Evolutionary conservation across 495 filamentous ascomycete species (phyloP).

Genomic region (Clohesyomyces aquaticus): DNA sequence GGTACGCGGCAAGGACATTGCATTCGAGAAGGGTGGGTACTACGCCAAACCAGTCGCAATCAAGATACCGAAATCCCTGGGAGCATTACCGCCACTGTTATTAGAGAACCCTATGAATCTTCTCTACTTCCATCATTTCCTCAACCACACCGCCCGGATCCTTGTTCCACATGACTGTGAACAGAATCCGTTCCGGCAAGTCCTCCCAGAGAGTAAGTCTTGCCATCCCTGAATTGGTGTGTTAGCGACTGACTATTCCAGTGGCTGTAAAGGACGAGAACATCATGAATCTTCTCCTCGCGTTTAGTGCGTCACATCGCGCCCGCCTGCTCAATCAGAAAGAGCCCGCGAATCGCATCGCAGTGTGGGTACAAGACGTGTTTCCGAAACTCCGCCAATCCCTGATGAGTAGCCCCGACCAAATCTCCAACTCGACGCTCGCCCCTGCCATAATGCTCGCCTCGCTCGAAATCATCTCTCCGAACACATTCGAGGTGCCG

Average conservation of each 20-base stretch:
- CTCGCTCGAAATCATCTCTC: slow-evolving; percentile 83
- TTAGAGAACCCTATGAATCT: slow-evolving; percentile 78
- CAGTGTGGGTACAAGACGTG: slow-evolving; percentile 75
- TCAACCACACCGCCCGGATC: slow-evolving; percentile 76
- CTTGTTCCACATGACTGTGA: slow-evolving; percentile 76
- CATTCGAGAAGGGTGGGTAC: slow-evolving; percentile 63
- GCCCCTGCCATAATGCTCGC: slow-evolving; percentile 87
- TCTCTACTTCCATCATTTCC: slow-evolving; percentile 76
- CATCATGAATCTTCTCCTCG: slow-evolving; percentile 75
- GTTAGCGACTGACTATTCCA: slow-evolving; percentile 39
- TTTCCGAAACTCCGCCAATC: slow-evolving; percentile 73
- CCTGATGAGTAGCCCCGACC: slow-evolving; percentile 49
- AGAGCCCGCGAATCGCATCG: slow-evolving; percentile 78
- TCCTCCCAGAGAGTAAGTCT: slow-evolving; percentile 68
- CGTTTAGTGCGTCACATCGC: slow-evolving; percentile 81
- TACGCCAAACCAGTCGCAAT: slow-evolving; percentile 71
- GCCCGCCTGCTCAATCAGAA: slow-evolving; percentile 73
- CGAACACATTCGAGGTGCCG: slow-evolving; percentile 74
- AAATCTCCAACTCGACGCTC: slow-evolving; percentile 72
- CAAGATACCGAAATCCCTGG: slow-evolving; percentile 65
- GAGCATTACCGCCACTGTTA: slow-evolving; percentile 61
- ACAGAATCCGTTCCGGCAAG: slow-evolving; percentile 72
- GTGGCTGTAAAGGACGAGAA: slow-evolving; percentile 70
- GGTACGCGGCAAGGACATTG: slow-evolving; percentile 48
- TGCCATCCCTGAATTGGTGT: not conserved